Conservation (phyloP, 768 basidiomycete species). For the Coprinopsis sp. region DNA sequence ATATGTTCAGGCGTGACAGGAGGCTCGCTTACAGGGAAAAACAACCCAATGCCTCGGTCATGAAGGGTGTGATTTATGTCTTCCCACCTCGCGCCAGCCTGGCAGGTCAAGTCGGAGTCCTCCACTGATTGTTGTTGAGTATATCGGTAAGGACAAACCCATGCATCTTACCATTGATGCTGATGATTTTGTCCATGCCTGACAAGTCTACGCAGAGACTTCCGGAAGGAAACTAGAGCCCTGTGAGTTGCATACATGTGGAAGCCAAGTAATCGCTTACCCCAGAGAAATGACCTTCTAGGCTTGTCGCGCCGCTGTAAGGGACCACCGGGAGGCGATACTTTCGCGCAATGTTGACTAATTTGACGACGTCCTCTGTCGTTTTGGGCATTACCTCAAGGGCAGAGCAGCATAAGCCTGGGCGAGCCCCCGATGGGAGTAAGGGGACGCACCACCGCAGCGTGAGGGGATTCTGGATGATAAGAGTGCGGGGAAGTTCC, state of each 20-base stretch:
- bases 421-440: background rate
- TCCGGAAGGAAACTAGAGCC: conserved; percentile 40
- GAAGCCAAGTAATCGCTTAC: conserved; percentile 41
- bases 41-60: conserved; percentile 67
- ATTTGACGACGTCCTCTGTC: conserved; percentile 79
- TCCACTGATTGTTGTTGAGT: conserved; percentile 36
- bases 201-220: conserved; percentile 84
- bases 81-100: conserved; percentile 76
- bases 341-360: conserved; percentile 72
- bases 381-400: conserved; percentile 48
- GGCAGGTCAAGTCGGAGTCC: conserved; percentile 73
- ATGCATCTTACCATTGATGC: conserved; percentile 54
- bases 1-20: too few relatives aligned
- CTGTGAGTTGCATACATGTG: too few relatives aligned
- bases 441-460: conserved; percentile 37
- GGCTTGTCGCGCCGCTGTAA: conserved; percentile 80
- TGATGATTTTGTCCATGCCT: conserved; percentile 75
- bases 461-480: conserved; percentile 54
- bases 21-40: conserved; percentile 83
- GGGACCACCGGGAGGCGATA: conserved; percentile 74
- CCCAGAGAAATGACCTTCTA: conserved; percentile 84
- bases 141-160: background rate
- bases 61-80: conserved; percentile 68
- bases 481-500: conserved; percentile 72
- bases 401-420: background rate